Percentiles rank a stretch among this genome's conserved stretches.
phyloP scores from a whole-genome alignment of 257 asterid species.

The Plantago major region DNA sequence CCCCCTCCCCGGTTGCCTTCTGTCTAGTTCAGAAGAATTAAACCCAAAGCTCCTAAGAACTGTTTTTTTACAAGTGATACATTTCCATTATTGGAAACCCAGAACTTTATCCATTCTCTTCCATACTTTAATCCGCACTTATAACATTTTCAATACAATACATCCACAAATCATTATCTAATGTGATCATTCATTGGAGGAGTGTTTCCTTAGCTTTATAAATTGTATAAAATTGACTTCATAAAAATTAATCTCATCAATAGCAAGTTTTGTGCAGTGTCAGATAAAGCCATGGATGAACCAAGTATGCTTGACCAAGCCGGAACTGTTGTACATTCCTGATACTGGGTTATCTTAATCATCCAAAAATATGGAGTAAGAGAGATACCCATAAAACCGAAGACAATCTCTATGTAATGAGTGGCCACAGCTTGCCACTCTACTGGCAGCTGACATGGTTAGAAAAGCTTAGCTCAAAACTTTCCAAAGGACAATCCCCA shows the following conservation, averaged over 20 bases:
- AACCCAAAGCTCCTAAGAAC: too few relatives aligned
- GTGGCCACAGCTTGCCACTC: constrained; percentile 99
- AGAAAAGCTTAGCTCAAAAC: constrained; percentile 96
- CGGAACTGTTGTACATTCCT: constrained; percentile 3
- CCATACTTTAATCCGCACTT: too few relatives aligned
- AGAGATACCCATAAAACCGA: constrained; percentile 87
- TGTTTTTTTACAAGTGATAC: too few relatives aligned
- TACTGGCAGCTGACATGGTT: constrained; percentile 98
- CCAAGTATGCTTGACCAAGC: constrained; percentile 10
- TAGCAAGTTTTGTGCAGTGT: constrained; percentile 5
- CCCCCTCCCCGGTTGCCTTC: too few relatives aligned
- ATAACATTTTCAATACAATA: too few relatives aligned
- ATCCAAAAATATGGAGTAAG: constrained; percentile 15
- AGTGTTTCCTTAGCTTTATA: constrained; percentile 5
- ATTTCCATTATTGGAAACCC: too few relatives aligned
- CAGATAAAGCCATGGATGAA: constrained; percentile 3
- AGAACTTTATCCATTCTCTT: too few relatives aligned
- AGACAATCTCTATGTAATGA: constrained; percentile 94
- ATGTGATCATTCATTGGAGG: too few relatives aligned
- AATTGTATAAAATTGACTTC: constrained; percentile 5
- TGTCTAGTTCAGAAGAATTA: too few relatives aligned
- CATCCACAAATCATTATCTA: too few relatives aligned
- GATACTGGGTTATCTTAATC: constrained; percentile 8
- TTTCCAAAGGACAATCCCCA: constrained; percentile 98
- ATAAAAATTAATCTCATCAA: constrained; percentile 4